Conservation (phyloP, 495 filamentous ascomycete genomes). For the Penicillium cataractarum region DNA sequence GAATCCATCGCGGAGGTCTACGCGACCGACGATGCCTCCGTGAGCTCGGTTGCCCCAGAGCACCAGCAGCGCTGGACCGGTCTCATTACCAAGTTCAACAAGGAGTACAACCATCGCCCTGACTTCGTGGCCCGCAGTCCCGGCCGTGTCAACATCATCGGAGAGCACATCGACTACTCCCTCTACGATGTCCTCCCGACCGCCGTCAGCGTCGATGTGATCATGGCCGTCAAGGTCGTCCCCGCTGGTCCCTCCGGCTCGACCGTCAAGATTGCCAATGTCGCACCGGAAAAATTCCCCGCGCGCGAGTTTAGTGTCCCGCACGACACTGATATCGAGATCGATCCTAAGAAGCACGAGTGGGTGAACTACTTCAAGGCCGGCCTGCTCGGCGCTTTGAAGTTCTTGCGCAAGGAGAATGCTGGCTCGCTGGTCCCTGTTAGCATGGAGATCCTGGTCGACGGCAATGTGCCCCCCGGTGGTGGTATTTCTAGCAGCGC, state of each 20-base stretch:
- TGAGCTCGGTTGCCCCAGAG: constrained; percentile 38
- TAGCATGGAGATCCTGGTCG: constrained; percentile 86
- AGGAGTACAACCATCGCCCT: constrained; percentile 68
- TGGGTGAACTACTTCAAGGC: constrained; percentile 99
- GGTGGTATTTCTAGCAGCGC: constrained; percentile 93
- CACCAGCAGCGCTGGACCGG: constrained; percentile 66
- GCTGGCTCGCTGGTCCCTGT: constrained; percentile 59
- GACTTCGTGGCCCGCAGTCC: constrained; percentile 89
- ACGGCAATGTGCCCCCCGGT: constrained; percentile 89
- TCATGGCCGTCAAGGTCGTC: constrained; percentile 78
- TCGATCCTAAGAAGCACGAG: constrained; percentile 82
- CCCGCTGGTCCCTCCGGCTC: constrained; percentile 44
- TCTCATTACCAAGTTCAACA: constrained; percentile 71
- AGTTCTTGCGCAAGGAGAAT: constrained; percentile 72
- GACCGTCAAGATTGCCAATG: constrained; percentile 73
- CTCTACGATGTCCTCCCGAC: constrained; percentile 95
- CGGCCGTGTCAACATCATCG: constrained; percentile 96
- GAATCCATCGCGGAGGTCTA: constrained; percentile 55
- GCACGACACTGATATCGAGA: constrained; percentile 67
- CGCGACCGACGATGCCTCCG: constrained; percentile 50
- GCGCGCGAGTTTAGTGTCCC: constrained; percentile 75
- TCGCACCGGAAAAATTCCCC: constrained; percentile 75
- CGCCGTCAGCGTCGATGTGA: constrained; percentile 86
- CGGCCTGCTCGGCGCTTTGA: constrained; percentile 78
- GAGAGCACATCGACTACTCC: constrained; percentile 98